A percentile compares a stretch with the other conserved stretches of the same genome.
These are phyloP conservation scores for Tolypocladium sp. DNA, from an alignment of 2,329 filamentous ascomycete species.

Conservation along the genomic window DNA sequence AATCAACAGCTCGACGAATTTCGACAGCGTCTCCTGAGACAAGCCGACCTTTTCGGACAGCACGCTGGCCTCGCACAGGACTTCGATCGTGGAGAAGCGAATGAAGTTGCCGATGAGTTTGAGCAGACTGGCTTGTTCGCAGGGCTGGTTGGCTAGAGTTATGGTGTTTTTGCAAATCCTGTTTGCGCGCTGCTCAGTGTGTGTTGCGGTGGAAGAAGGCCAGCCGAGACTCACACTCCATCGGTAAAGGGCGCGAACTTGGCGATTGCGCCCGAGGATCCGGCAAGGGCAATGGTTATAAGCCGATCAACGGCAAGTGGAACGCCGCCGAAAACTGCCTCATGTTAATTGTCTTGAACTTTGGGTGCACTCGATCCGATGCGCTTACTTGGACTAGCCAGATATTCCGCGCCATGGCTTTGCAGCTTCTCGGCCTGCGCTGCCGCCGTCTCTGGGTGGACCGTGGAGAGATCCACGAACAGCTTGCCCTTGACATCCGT, in stretches of 20 bases:
- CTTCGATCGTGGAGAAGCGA: not conserved
- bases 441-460: not conserved
- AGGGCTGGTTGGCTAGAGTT: not conserved
- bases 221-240: not conserved
- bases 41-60: not conserved
- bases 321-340: not conserved
- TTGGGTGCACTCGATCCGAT: fast-evolving
- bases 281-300: not conserved
- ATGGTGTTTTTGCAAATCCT: not conserved
- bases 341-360: not conserved
- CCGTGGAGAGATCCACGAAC: not conserved
- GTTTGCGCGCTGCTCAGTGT: not conserved
- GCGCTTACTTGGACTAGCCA: not conserved
- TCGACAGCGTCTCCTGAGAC: not conserved
- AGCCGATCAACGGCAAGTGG: not conserved
- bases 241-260: not conserved
- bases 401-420: not conserved
- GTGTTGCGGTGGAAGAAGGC: not conserved
- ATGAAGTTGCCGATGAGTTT: not conserved
- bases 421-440: not conserved
- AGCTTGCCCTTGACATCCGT: not conserved
- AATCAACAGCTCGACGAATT: not conserved
- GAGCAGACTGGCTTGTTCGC: not conserved
- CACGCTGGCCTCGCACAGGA: not conserved
- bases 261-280: not conserved